Base-by-base conservation (phyloP, 2,329 filamentous ascomycete genomes). In the Geosmithia morbida region DNA sequence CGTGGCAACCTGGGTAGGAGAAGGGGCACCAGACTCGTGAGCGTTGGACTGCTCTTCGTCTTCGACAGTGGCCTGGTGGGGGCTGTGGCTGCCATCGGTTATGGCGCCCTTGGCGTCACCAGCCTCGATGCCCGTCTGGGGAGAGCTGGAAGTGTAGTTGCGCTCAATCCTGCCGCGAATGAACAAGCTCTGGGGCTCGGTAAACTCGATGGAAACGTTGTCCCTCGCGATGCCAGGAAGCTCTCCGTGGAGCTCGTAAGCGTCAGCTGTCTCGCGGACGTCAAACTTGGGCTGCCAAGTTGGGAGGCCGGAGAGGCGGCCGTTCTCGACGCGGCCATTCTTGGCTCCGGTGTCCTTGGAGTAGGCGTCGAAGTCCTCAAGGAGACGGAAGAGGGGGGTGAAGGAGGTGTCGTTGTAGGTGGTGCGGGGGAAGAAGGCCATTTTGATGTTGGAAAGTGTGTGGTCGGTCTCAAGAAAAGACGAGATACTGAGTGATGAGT, bases 171-270 rank as follows among this genome's bases (percentile, higher is more conserved):
- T 77, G 57, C 86, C 86, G 49, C 76, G 77, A 60, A 92, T 71
- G 52, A 78, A 72, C 42, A 90, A 67, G 16, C 83, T 88, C 66
- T 85, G 81, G 41, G 74, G 70, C 59, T 90, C 85, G 49, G 78
- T 81, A 71, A 89, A 90, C 59, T 90, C 85, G 59, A 90, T 84
- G 59, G 74, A 69, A 57, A 92, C 69, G 57, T 88, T 71, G 55
- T 85, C 79, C 66, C 86, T 84, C 52, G 76, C 75, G 55, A 89
- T 70, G 48, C 86, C 86, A 0, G 85, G 81, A 6, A 90, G 77
- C 64, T 90, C 85, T 56, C 85, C 86, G 56, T 89, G 79, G 18
- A 90, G 80, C 64, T 90, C 81, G 59, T 87, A 90, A 52, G 69
- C 61, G 6, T 77, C 65, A 51, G 74, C 73, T 13, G 74, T 76